These are phyloP conservation scores for Onygenales sp. DNA, from an alignment of 2,329 filamentous ascomycete genomes.

Conservation along the genomic window DNA sequence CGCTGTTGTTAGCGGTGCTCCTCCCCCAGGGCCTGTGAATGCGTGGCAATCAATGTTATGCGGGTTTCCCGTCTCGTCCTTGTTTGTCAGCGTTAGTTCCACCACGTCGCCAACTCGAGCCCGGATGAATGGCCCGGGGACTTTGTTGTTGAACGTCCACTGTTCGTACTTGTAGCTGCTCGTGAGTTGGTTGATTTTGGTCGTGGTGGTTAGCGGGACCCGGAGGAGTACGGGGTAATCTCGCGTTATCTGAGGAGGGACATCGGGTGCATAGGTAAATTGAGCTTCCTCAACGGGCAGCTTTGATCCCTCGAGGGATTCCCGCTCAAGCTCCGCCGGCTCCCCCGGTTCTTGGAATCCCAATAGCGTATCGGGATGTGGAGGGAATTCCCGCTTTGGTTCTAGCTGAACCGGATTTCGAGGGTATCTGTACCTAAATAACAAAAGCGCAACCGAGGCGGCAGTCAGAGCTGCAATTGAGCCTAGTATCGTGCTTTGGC, in stretches of 20 bases:
- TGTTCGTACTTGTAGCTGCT: slow-evolving; percentile 27
- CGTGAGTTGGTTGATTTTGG: slow-evolving; percentile 22
- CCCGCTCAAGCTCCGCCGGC: not conserved
- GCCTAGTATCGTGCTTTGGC: not conserved
- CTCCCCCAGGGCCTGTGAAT: slow-evolving; percentile 25
- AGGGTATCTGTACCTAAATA: not conserved
- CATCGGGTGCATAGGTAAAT: slow-evolving; percentile 21
- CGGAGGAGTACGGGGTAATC: slow-evolving; percentile 22
- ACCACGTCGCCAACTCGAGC: slow-evolving; percentile 26
- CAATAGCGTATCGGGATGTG: not conserved
- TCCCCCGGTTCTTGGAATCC: not conserved
- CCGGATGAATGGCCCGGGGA: slow-evolving; percentile 27
- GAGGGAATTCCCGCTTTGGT: not conserved
- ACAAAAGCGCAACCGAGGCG: not conserved
- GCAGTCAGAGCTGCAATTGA: not conserved
- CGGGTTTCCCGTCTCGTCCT: slow-evolving; percentile 23
- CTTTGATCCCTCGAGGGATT: slow-evolving; percentile 8
- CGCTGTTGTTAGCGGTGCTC: slow-evolving; percentile 23
- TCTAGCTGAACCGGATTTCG: not conserved
- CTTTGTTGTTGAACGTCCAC: slow-evolving; percentile 27
- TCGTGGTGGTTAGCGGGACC: slow-evolving; percentile 19
- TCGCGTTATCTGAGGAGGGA: slow-evolving; percentile 23
- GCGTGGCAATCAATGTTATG: slow-evolving; percentile 30
- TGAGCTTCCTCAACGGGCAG: slow-evolving; percentile 21
- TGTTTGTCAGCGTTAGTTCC: slow-evolving; percentile 24